Percentiles rank a stretch among this genome's conserved stretches.
Conservation (phyloP, 2,329 filamentous ascomycete genomes). For the Nigrospora oryzae region DNA sequence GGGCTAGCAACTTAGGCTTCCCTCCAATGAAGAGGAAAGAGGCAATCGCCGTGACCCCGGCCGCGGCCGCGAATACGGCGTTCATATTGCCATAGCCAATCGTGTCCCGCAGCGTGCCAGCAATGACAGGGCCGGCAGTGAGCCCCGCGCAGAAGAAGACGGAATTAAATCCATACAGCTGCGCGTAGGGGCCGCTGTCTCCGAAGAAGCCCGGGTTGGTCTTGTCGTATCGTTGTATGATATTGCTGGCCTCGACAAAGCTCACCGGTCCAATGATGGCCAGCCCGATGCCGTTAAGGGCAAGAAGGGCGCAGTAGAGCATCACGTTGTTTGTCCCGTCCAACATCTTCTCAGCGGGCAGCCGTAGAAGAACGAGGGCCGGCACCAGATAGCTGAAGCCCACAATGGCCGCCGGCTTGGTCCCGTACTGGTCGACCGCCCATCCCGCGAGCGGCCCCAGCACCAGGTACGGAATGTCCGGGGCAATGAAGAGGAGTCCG, state of each 20-base stretch:
- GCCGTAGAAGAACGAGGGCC: slow-evolving; percentile 49
- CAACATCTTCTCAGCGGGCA: slow-evolving; percentile 38
- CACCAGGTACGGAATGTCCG: slow-evolving; percentile 25
- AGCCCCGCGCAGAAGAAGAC: slow-evolving; percentile 53
- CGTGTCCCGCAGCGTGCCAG: slow-evolving; percentile 38
- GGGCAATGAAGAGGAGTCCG: slow-evolving; percentile 26
- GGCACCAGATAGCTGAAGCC: slow-evolving; percentile 47
- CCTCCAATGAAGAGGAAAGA: slow-evolving; percentile 37
- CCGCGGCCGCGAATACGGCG: slow-evolving; percentile 35
- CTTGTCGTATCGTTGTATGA: slow-evolving; percentile 46
- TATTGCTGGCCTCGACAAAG: slow-evolving; percentile 47
- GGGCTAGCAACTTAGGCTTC: slow-evolving; percentile 15
- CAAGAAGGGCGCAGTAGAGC: slow-evolving; percentile 16
- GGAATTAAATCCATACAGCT: slow-evolving; percentile 57
- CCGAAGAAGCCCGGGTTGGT: slow-evolving; percentile 48
- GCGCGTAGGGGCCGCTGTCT: slow-evolving; percentile 49
- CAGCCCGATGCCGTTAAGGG: slow-evolving; percentile 41
- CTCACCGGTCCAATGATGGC: slow-evolving; percentile 43
- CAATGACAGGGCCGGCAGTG: slow-evolving; percentile 49
- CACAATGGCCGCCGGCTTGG: slow-evolving; percentile 20
- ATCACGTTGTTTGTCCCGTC: slow-evolving; percentile 9
- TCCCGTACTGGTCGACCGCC: slow-evolving; percentile 26
- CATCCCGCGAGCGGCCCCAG: slow-evolving; percentile 24
- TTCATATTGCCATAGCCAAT: slow-evolving; percentile 54
- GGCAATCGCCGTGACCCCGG: slow-evolving; percentile 30